Conservation (phyloP, 371 early-diverging fungal species). For the Synchytrium microbalum region DNA sequence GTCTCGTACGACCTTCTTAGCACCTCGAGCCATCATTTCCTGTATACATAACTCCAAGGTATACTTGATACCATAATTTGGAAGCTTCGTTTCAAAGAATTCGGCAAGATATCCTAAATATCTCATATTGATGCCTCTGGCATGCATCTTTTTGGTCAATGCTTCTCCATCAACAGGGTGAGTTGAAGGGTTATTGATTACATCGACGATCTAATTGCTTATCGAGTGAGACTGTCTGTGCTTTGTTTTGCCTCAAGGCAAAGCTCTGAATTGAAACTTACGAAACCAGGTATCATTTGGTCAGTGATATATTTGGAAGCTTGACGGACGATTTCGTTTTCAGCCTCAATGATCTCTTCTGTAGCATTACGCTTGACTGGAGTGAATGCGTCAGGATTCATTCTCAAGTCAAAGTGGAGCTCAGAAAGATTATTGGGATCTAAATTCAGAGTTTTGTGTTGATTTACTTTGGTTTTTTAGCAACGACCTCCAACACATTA, state of each 20-base stretch:
- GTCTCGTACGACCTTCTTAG: constrained; percentile 73
- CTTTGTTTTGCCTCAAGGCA: constrained; percentile 7
- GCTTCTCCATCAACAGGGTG: constrained; percentile 70
- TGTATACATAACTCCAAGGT: constrained; percentile 36
- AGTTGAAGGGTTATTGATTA: constrained; percentile 6
- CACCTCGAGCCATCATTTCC: constrained; percentile 81
- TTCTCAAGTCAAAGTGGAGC: constrained; percentile 57
- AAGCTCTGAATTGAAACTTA: constrained; percentile 22
- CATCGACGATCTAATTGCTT: constrained; percentile 10
- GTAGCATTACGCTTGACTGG: constrained; percentile 13
- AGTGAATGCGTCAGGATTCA: constrained; percentile 79
- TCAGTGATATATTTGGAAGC: constrained; percentile 69
- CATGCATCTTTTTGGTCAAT: constrained; percentile 78
- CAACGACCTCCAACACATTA: constrained; percentile 5
- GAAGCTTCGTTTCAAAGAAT: constrained; percentile 10
- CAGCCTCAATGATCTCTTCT: constrained; percentile 22
- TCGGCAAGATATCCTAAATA: constrained; percentile 70
- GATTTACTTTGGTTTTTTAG: no score
- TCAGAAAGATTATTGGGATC: constrained; percentile 46
- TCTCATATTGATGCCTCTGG: constrained; percentile 93
- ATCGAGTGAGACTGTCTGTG: no score
- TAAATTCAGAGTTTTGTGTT: constrained; percentile 25
- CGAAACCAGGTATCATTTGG: constrained; percentile 60
- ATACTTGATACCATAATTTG: constrained; percentile 2
- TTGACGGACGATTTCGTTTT: constrained; percentile 48